A percentile compares a stretch with the other conserved stretches of the same genome.
These are phyloP conservation scores for Taphrina betulina DNA, from an alignment of 1,139 yeast species.

Conservation along the genomic window DNA sequence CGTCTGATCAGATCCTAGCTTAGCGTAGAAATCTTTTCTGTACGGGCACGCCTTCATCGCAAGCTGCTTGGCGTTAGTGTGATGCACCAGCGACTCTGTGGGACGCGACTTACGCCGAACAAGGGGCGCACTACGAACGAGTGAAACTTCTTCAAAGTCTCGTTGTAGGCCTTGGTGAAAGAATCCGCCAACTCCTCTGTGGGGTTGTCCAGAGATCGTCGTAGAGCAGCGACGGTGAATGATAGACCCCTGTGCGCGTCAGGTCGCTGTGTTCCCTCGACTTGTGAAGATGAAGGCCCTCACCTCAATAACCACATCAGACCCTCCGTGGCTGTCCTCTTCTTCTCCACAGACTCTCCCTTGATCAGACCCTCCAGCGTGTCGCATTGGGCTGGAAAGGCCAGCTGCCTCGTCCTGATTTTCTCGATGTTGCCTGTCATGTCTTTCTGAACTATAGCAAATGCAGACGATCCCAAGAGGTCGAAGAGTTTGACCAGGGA, in stretches of 20 bases:
- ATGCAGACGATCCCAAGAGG: slow-evolving; percentile 80
- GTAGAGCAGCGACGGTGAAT: slow-evolving; percentile 84
- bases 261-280: background rate
- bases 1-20: slow-evolving; percentile 61
- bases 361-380: slow-evolving; percentile 77
- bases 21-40: slow-evolving; percentile 78
- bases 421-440: slow-evolving; percentile 84
- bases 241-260: slow-evolving; percentile 61
- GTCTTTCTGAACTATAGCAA: slow-evolving; percentile 79
- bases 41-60: slow-evolving; percentile 97
- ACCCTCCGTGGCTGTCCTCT: slow-evolving; percentile 85
- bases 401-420: slow-evolving; percentile 63
- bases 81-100: background rate
- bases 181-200: slow-evolving; percentile 70
- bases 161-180: slow-evolving; percentile 76
- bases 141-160: slow-evolving; percentile 78
- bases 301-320: slow-evolving; percentile 70
- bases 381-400: slow-evolving; percentile 60
- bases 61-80: slow-evolving; percentile 45
- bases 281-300: slow-evolving; percentile 6
- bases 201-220: slow-evolving; percentile 64
- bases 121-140: slow-evolving; percentile 79
- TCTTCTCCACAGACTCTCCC: slow-evolving; percentile 61
- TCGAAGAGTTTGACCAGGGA: slow-evolving; percentile 80
- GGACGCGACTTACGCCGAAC: slow-evolving; percentile 51